Conservation (phyloP, 257 asterid species). For the Anisodus acutangulus region DNA sequence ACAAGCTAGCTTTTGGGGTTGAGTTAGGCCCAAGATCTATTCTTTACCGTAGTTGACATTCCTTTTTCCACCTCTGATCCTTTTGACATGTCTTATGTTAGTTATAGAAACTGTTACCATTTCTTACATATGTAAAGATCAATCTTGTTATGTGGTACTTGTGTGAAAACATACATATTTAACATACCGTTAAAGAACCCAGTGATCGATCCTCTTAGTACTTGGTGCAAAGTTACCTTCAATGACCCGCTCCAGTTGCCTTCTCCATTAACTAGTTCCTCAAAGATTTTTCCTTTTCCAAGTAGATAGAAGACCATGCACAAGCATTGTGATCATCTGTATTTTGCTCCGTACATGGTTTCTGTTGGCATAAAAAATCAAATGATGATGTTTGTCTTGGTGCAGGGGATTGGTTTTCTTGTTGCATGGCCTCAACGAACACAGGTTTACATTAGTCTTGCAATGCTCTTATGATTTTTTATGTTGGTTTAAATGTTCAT, state of each 20-base stretch:
- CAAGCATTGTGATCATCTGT: not conserved
- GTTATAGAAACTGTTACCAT: not conserved
- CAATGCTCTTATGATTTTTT: not conserved
- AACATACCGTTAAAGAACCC: not conserved
- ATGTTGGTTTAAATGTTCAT: not conserved
- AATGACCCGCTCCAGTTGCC: not conserved
- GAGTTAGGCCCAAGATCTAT: too few relatives aligned
- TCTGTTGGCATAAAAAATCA: not conserved
- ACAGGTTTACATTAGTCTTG: conserved; percentile 51
- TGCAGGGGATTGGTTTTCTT: conserved; percentile 79
- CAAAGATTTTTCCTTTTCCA: not conserved
- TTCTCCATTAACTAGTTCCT: not conserved
- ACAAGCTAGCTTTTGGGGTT: too few relatives aligned
- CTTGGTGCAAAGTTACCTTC: not conserved
- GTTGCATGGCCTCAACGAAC: conserved; percentile 87
- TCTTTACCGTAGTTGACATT: not conserved
- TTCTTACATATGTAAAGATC: not conserved
- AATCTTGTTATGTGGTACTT: not conserved
- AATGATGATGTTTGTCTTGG: conserved; percentile 13
- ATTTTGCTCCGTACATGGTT: not conserved
- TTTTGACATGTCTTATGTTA: not conserved
- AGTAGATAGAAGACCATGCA: not conserved
- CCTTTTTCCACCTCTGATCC: not conserved
- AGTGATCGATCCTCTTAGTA: not conserved
- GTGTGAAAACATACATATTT: not conserved